A percentile compares a stretch with the other conserved stretches of the same genome.
These are phyloP conservation scores for Phytophthora crassamura DNA, from an alignment of 352 stramenopile genomes.

Conservation along the genomic window DNA sequence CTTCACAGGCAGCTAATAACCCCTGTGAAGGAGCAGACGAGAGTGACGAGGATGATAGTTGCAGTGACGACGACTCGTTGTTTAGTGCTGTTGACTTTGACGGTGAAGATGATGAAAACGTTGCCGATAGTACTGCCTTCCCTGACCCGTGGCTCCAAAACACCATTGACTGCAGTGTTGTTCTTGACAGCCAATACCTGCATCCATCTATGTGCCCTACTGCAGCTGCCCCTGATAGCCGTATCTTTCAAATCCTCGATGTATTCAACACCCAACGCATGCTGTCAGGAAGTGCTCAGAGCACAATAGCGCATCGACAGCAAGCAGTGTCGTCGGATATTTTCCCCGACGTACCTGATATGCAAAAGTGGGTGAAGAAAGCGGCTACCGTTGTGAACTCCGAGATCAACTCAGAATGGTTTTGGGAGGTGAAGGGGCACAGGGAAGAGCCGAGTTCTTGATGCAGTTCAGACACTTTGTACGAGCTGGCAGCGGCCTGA, in stretches of 20 bases:
- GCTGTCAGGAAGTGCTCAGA: neutral
- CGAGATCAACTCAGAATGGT: slow-evolving; percentile 1
- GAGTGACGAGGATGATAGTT: no score
- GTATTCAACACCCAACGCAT: neutral
- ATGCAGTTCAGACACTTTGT: slow-evolving; percentile 6
- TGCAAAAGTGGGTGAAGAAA: neutral
- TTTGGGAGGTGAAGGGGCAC: slow-evolving; percentile 9
- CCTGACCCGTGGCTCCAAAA: neutral
- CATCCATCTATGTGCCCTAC: neutral
- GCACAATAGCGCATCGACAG: neutral
- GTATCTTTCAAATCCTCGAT: neutral
- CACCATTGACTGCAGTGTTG: neutral
- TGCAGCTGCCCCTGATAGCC: neutral
- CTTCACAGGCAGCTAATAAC: no score
- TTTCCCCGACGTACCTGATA: neutral
- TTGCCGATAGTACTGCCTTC: neutral
- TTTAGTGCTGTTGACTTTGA: no score
- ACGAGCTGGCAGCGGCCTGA: neutral
- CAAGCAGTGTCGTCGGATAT: neutral
- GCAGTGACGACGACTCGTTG: no score
- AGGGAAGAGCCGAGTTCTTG: slow-evolving; percentile 12
- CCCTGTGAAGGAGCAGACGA: no score
- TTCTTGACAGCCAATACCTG: neutral
- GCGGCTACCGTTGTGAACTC: neutral
- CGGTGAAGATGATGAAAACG: neutral